These are phyloP conservation scores for Ramularia collo-cygni DNA, from an alignment of 2,329 filamentous ascomycete genomes.

Conservation along the genomic window DNA sequence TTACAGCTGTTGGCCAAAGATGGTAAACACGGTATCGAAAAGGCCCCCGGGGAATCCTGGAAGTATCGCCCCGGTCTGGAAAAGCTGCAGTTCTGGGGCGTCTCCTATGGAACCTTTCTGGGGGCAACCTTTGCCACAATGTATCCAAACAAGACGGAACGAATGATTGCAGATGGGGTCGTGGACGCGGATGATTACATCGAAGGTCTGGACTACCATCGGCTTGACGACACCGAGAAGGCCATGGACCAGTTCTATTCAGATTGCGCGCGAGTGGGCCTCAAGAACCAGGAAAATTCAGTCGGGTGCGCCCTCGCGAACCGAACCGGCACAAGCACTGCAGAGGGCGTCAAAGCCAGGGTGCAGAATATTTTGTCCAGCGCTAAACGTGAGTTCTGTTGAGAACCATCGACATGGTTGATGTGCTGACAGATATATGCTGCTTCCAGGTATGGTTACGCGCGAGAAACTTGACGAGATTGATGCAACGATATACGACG, in stretches of 20 bases:
- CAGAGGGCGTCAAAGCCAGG: conserved; percentile 32
- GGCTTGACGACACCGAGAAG: conserved; percentile 41
- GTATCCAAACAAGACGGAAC: conserved; percentile 33
- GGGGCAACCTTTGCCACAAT: conserved; percentile 37
- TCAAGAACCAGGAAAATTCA: too few species aligned
- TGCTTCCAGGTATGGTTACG: too few species aligned
- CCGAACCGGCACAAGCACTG: conserved; percentile 23
- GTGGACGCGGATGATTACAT: conserved; percentile 36
- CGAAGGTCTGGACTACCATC: conserved; percentile 32
- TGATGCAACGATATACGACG: too few species aligned
- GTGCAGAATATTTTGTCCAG: conserved; percentile 29
- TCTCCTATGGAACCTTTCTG: conserved; percentile 42
- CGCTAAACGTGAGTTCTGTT: too few species aligned
- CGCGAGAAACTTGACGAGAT: too few species aligned
- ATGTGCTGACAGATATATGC: too few species aligned
- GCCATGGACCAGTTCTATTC: conserved; percentile 39
- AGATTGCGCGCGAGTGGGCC: conserved; percentile 38
- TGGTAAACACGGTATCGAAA: too few species aligned
- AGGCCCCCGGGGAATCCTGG: conserved; percentile 2
- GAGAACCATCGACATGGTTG: too few species aligned
- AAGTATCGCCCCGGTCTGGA: conserved; percentile 15
- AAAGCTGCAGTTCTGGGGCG: conserved; percentile 34
- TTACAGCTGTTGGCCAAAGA: too few species aligned
- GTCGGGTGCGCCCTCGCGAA: conserved; percentile 40
- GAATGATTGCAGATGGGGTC: conserved; percentile 42